These are phyloP conservation scores for Chlamydomonas schloesseri DNA, from an alignment of 139 green algal genomes.

Conservation along the genomic window DNA sequence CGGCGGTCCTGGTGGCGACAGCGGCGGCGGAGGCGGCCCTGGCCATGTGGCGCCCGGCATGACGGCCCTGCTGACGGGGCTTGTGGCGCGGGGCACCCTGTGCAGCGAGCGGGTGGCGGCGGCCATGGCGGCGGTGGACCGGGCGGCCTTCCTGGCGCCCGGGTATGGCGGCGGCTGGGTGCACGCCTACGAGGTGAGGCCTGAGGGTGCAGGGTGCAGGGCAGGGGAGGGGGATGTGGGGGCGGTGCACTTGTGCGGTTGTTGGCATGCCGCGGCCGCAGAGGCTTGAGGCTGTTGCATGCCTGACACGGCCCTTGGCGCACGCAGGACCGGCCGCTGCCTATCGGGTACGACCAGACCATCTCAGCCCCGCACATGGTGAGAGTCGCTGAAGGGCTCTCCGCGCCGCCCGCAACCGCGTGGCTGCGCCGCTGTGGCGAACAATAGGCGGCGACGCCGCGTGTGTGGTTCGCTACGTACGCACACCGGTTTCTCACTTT, in stretches of 20 bases:
- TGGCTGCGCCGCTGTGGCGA: too few species aligned
- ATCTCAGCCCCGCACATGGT: slow-evolving; percentile 96
- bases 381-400: too few species aligned
- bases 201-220: too few species aligned
- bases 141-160: neutral
- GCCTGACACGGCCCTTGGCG: neutral
- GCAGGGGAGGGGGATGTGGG: too few species aligned
- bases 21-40: too few species aligned
- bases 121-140: slow-evolving; percentile 11
- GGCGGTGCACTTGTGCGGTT: too few species aligned
- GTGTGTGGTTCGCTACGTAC: too few species aligned
- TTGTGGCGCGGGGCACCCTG: neutral
- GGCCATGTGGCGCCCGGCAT: neutral
- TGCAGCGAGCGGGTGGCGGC: neutral
- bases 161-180: neutral
- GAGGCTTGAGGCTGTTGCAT: too few species aligned
- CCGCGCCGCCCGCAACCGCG: neutral
- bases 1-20: neutral
- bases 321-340: slow-evolving; percentile 65
- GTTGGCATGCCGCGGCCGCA: too few species aligned
- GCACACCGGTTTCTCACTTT: too few species aligned
- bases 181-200: slow-evolving; percentile 6
- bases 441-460: too few species aligned
- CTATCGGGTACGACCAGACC: slow-evolving; percentile 80
- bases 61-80: neutral